Evolutionary conservation across 83 land plant species (phyloP).

Genomic region (Thuja plicata): DNA sequence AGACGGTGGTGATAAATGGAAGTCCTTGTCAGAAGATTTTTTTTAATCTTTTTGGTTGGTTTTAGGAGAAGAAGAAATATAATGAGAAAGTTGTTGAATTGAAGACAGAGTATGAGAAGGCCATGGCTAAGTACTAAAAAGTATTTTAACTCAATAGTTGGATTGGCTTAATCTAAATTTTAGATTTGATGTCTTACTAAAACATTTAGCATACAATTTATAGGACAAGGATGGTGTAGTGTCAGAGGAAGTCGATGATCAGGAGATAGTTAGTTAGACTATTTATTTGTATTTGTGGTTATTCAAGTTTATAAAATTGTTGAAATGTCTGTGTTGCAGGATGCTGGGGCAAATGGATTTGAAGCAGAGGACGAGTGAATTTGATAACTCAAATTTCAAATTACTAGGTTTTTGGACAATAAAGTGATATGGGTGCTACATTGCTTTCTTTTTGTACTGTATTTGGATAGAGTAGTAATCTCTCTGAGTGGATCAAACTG

Average conservation of each 20-base stretch:
- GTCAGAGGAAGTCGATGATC: neutral
- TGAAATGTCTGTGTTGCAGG: neutral
- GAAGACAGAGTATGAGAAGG: conserved; percentile 64
- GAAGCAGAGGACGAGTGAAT: neutral
- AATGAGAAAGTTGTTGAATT: conserved; percentile 52
- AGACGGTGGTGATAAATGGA: conserved; percentile 76
- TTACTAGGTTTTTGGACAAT: neutral
- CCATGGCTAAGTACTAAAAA: conserved; percentile 17
- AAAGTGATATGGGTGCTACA: neutral
- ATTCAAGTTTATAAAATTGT: neutral
- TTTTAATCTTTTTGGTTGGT: neutral
- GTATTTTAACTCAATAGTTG: neutral
- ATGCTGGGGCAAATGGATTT: neutral
- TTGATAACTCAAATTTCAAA: neutral
- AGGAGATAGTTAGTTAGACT: neutral
- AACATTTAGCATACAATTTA: neutral
- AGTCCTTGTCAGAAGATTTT: conserved; percentile 42
- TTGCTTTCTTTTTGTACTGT: neutral
- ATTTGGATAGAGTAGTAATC: neutral
- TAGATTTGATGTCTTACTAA: neutral
- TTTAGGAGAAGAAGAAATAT: conserved; percentile 62
- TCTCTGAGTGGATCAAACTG: neutral
- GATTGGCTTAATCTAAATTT: neutral
- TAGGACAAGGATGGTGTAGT: neutral
- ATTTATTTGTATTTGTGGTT: no score